A percentile compares a stretch with the other conserved stretches of the same genome.
phyloP scores from a whole-genome alignment of 139 green algal species.

The Haematococcus sp. region DNA sequence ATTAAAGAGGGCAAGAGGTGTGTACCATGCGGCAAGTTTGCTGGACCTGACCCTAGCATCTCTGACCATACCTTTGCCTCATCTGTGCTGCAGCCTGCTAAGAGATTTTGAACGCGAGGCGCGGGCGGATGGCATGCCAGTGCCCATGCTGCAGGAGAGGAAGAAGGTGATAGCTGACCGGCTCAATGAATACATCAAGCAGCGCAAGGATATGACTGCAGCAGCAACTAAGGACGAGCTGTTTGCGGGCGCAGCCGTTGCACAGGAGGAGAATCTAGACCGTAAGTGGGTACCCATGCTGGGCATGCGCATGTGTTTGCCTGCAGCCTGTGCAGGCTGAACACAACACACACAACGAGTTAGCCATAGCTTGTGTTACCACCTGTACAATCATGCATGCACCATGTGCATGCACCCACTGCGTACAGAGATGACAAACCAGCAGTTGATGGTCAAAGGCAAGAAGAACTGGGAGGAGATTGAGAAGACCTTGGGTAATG shows the following conservation, averaged over 20 bases:
- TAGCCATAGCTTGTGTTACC: too few species aligned
- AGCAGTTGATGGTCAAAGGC: conserved; percentile 73
- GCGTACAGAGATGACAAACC: conserved; percentile 72
- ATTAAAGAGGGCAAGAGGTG: conserved; percentile 82
- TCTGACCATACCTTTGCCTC: background rate
- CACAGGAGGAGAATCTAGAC: conserved; percentile 20
- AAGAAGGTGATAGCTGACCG: conserved; percentile 73
- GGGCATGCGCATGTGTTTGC: background rate
- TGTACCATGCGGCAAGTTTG: conserved; percentile 20
- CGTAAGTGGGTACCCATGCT: conserved; percentile 15
- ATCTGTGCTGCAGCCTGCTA: conserved; percentile 66
- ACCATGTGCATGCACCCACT: too few species aligned
- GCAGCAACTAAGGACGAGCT: conserved; percentile 37
- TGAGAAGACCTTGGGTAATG: conserved; percentile 59
- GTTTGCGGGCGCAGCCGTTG: conserved; percentile 24
- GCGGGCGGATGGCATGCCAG: conserved; percentile 68
- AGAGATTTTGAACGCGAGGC: conserved; percentile 90
- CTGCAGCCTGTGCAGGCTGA: too few species aligned
- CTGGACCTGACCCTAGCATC: too few species aligned
- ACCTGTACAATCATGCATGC: too few species aligned
- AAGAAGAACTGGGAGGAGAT: conserved; percentile 72
- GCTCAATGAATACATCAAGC: conserved; percentile 76
- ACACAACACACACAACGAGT: too few species aligned
- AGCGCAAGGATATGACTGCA: conserved; percentile 68
- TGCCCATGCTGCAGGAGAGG: conserved; percentile 53